These are phyloP conservation scores for Ogataea degrootiae DNA, from an alignment of 805 yeast species.

Conservation along the genomic window DNA sequence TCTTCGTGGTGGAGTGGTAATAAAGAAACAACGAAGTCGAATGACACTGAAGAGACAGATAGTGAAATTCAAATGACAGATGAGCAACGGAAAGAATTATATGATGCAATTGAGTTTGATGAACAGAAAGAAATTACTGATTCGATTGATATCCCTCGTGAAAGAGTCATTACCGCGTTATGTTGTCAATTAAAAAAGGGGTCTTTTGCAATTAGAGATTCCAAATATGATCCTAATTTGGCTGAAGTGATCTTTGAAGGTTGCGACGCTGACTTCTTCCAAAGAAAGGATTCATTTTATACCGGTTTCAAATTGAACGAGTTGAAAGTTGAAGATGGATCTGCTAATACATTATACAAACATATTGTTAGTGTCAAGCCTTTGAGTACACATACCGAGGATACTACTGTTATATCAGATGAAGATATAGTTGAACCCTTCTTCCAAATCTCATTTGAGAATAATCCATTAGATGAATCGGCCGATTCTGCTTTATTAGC, in stretches of 20 bases:
- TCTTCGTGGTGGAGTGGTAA: conserved; percentile 59
- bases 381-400: conserved; percentile 36
- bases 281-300: conserved; percentile 74
- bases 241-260: conserved; percentile 83
- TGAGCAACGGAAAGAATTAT: conserved; percentile 83
- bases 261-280: conserved; percentile 65
- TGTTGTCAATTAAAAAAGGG: conserved; percentile 71
- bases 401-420: conserved; percentile 11
- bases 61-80: conserved; percentile 58
- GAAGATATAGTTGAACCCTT: conserved; percentile 49
- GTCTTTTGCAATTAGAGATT: conserved; percentile 55
- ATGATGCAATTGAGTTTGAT: conserved; percentile 89
- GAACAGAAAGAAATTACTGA: conserved; percentile 51
- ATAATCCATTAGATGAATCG: conserved; percentile 75
- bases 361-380: conserved; percentile 84
- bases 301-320: conserved; percentile 73
- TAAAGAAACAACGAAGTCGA: conserved; percentile 2
- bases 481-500: conserved; percentile 79
- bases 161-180: conserved; percentile 62
- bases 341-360: conserved; percentile 72
- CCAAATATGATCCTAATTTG: conserved; percentile 41
- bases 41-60: conserved; percentile 13
- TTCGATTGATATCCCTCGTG: conserved; percentile 65
- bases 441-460: conserved; percentile 76
- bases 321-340: conserved; percentile 83